Percentiles rank a stretch among this genome's conserved stretches.
phyloP scores from a whole-genome alignment of 2,329 filamentous ascomycete species.

The Fusarium goolgardi region DNA sequence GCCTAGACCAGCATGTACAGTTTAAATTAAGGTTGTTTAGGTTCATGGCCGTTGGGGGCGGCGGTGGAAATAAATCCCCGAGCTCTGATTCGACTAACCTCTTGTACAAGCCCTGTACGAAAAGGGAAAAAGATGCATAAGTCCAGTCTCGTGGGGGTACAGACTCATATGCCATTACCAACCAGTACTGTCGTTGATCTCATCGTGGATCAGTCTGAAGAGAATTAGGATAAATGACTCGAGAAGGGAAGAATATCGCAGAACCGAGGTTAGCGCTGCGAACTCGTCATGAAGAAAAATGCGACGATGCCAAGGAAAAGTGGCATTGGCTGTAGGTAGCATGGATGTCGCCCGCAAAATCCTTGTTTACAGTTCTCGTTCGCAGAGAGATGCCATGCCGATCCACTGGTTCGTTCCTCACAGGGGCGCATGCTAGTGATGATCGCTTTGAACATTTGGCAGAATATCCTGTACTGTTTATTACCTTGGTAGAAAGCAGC shows the following conservation, averaged over 20 bases:
- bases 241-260: not conserved
- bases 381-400: constrained; percentile 2
- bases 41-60: constrained; percentile 25
- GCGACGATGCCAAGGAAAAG: constrained; percentile 28
- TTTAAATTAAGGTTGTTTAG: constrained; percentile 32
- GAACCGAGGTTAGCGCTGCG: constrained; percentile 28
- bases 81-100: constrained; percentile 27
- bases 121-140: constrained; percentile 14
- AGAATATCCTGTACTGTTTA: not conserved
- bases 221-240: constrained; percentile 19
- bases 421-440: not conserved
- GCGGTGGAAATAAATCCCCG: constrained; percentile 3
- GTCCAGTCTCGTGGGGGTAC: constrained; percentile 14
- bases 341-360: constrained; percentile 16
- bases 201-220: constrained; percentile 14
- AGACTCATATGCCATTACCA: constrained; percentile 1
- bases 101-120: constrained; percentile 27
- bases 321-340: constrained; percentile 17
- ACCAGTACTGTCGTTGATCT: constrained; percentile 13
- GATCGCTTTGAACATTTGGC: not conserved
- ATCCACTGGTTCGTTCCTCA: not conserved
- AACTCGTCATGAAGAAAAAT: constrained; percentile 29
- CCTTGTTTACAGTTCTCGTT: constrained; percentile 26
- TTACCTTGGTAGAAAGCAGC: not conserved
- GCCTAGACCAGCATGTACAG: not conserved